Conservation (phyloP, 1,284 basidiomycete genomes). For the Trichosporon ovoides region DNA sequence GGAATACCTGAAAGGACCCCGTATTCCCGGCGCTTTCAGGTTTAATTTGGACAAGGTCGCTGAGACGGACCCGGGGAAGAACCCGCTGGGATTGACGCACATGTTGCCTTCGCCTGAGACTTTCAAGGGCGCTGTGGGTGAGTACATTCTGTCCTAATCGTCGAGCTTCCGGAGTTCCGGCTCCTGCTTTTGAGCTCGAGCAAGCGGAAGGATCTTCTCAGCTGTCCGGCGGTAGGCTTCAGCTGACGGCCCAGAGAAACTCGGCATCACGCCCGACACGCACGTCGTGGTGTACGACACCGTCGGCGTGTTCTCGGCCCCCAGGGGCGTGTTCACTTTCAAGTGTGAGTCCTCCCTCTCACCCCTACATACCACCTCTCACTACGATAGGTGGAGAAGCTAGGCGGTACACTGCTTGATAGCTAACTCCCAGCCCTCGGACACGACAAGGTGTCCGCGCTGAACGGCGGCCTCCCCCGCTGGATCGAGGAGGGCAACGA, state of each 20-base stretch:
- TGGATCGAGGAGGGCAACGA: slow-evolving; percentile 71
- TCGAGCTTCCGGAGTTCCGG: too few relatives aligned
- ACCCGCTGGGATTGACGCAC: slow-evolving; percentile 69
- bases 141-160: slow-evolving; percentile 38
- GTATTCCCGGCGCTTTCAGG: slow-evolving; percentile 69
- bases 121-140: slow-evolving; percentile 77
- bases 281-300: slow-evolving; percentile 92
- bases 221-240: too few relatives aligned
- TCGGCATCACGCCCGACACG: slow-evolving; percentile 68
- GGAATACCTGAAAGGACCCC: slow-evolving; percentile 48
- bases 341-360: slow-evolving; percentile 55
- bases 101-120: slow-evolving; percentile 76
- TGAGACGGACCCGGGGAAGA: slow-evolving; percentile 53
- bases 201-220: too few relatives aligned
- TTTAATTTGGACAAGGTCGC: slow-evolving; percentile 72
- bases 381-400: too few relatives aligned
- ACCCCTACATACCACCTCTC: too few relatives aligned
- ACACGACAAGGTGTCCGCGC: slow-evolving; percentile 73
- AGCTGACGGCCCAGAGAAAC: slow-evolving; percentile 53
- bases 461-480: slow-evolving; percentile 80
- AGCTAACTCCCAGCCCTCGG: slow-evolving; percentile 60
- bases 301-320: slow-evolving; percentile 79
- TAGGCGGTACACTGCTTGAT: neutral
- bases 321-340: slow-evolving; percentile 87
- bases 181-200: too few relatives aligned